Evolutionary conservation across 2,329 filamentous ascomycete genomes (phyloP).

Genomic region (Aspergillus piperis): DNA sequence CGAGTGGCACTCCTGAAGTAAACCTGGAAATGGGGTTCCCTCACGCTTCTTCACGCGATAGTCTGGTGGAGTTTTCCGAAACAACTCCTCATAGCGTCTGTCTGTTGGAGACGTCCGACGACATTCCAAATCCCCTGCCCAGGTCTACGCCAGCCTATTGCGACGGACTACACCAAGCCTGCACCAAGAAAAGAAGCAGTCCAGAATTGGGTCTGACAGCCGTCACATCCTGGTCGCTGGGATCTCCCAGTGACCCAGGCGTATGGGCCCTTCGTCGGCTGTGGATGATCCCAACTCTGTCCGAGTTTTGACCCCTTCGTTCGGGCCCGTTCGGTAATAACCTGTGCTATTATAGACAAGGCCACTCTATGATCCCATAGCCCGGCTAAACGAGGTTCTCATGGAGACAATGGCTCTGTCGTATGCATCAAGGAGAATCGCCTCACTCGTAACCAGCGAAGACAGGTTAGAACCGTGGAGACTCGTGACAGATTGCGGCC

Average conservation of each 20-base stretch:
- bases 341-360: constrained; percentile 1
- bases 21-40: background rate
- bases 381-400: background rate
- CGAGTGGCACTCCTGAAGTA: background rate
- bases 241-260: constrained; percentile 22
- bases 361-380: background rate
- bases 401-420: background rate
- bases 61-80: constrained; percentile 10
- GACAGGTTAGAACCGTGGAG: background rate
- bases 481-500: constrained; percentile 3
- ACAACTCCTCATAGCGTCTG: constrained; percentile 10
- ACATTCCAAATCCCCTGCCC: constrained; percentile 23
- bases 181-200: constrained; percentile 15
- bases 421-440: background rate
- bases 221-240: constrained; percentile 23
- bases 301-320: constrained; percentile 18
- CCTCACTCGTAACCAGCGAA: background rate
- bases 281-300: constrained; percentile 21
- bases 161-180: constrained; percentile 5
- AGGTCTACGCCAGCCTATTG: background rate
- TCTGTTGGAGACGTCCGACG: constrained; percentile 19
- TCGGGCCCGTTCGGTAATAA: constrained; percentile 14
- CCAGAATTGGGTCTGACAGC: constrained; percentile 25
- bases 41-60: constrained; percentile 13
- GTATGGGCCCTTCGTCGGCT: constrained; percentile 18